Evolutionary conservation across 2,329 filamentous ascomycete genomes (phyloP), one percentile per base, ranked within the genome.

Genomic region (Onygenales sp.): DNA sequence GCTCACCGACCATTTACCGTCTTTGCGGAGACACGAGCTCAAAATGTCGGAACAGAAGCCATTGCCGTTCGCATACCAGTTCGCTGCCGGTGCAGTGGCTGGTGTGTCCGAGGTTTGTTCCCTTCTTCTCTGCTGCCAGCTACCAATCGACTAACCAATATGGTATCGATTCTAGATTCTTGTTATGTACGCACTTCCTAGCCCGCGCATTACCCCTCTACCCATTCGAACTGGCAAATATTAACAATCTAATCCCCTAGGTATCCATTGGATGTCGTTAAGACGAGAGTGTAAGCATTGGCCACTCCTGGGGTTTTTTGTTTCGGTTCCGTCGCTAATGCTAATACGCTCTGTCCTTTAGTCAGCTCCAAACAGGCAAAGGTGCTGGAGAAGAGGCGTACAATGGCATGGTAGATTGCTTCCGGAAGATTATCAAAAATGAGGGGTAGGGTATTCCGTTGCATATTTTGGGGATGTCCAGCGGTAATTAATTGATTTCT

Each of bases 261-360:
- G 93, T 98, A 98, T 78, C 93, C 93, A 62, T 80, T 98, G 71
- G 93, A 98, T 72, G 93, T 98, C 55, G 89, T 97, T 72, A 97
- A 97, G 82, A 97, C 93, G 60, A 81, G 92, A 85, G 87, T 95
- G 87, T 93, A 82, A 80, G 85, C 71, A 59, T 58, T 60, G 41
- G 45, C 58, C 56, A 27, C 50, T 38, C 27, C 33, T 38, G 43
- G 1, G 11, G 27, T 9, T 47, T 43, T 48, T 38, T 32, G 13
- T 48, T 54, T 10, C n/a, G 21, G 21, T 42, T 43, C 32, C 38
- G n/a, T 32, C 41, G 13, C 11, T 44, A 51, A 50, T 42, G 46
- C 50, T 51, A 42, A 53, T 17, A 27, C 13, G 42, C 13, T 11
- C 41, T 43, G 21, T 46, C 17, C 5, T 43, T 57, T 65, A 95